A percentile compares a stretch with the other conserved stretches of the same genome.
Conservation (phyloP, 768 basidiomycete genomes). For the Trametes villosa region DNA sequence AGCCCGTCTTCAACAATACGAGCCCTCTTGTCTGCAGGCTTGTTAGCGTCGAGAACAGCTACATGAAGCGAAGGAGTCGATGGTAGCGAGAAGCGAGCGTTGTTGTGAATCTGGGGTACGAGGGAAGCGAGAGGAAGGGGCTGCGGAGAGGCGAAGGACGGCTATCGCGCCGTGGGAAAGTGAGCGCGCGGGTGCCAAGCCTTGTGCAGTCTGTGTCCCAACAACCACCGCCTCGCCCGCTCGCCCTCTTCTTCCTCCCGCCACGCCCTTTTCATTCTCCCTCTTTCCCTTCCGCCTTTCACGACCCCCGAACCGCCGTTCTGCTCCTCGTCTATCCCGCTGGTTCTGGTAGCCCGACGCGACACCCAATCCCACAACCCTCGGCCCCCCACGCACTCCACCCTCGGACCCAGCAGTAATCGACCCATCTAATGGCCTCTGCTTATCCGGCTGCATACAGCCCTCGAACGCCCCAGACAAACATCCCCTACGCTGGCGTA, state of each 20-base stretch:
- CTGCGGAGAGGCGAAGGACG: too few relatives aligned
- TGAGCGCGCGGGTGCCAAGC: not conserved
- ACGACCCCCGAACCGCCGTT: not conserved
- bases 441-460: constrained; percentile 22
- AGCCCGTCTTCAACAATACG: too few relatives aligned
- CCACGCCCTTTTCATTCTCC: not conserved
- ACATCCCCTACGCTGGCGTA: constrained; percentile 22
- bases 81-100: too few relatives aligned
- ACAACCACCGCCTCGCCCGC: not conserved
- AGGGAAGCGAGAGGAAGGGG: too few relatives aligned
- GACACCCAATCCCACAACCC: not conserved
- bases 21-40: too few relatives aligned
- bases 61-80: too few relatives aligned
- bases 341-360: constrained; percentile 16
- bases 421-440: constrained; percentile 16
- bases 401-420: not conserved
- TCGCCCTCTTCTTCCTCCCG: not conserved
- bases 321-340: not conserved
- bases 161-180: constrained; percentile 18
- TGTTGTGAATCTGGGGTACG: too few relatives aligned
- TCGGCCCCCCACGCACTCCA: not conserved
- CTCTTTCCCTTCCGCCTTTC: not conserved
- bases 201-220: not conserved
- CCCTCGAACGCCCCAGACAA: constrained; percentile 17
- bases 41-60: too few relatives aligned